Evolutionary conservation across 179 eudicot genomes (phyloP).

Genomic region (Beta macrorhiza): DNA sequence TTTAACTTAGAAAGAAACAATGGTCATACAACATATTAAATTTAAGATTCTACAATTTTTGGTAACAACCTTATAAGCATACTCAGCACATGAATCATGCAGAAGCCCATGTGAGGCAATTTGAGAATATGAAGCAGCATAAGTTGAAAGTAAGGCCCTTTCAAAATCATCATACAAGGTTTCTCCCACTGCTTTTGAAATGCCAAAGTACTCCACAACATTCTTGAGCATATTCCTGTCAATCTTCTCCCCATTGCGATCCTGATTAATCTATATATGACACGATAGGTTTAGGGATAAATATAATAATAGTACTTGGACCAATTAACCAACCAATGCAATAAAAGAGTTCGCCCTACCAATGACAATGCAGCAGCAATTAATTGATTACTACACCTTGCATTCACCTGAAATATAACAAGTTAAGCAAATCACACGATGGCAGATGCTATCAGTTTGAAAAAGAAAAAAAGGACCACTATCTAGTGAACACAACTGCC

Average conservation of each 20-base stretch:
- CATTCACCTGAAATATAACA: slow-evolving; percentile 28
- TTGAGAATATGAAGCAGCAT: slow-evolving; percentile 45
- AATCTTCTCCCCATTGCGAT: slow-evolving; percentile 29
- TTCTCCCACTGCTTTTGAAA: slow-evolving; percentile 19
- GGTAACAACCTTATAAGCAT: slow-evolving; percentile 39
- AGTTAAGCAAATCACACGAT: slow-evolving; percentile 1
- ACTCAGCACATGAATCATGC: slow-evolving; percentile 38
- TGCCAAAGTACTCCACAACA: slow-evolving; percentile 31
- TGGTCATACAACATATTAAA: neutral
- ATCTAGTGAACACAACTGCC: neutral
- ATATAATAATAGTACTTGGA: neutral
- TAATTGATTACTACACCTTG: slow-evolving; percentile 23
- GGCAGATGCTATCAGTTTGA: neutral
- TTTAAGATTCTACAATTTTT: neutral
- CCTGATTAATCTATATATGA: slow-evolving; percentile 28
- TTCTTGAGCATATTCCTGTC: slow-evolving; percentile 26
- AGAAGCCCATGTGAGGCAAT: slow-evolving; percentile 41
- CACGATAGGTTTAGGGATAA: neutral
- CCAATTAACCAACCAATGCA: neutral
- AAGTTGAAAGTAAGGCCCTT: slow-evolving; percentile 37
- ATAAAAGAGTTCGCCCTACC: slow-evolving; percentile 23
- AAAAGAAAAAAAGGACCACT: neutral
- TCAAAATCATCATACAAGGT: slow-evolving; percentile 37
- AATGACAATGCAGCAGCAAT: slow-evolving; percentile 28
- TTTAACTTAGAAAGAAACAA: neutral